These are phyloP conservation scores for Eucalyptus guilfoylei DNA, from an alignment of 345 rosid genomes.

Conservation along the genomic window DNA sequence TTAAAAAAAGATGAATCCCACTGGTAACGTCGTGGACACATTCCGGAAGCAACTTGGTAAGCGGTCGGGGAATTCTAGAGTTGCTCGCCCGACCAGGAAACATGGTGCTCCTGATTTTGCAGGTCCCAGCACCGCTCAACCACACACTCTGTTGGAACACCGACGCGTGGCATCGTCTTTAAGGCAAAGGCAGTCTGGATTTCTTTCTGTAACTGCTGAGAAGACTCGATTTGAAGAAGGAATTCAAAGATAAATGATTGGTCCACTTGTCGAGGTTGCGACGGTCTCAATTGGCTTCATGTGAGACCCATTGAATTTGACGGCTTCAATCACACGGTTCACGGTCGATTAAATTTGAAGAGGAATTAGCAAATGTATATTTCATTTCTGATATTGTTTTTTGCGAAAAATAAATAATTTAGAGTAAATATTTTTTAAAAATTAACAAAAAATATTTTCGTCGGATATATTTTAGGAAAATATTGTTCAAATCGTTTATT, in stretches of 20 bases:
- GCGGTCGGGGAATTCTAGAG: background rate
- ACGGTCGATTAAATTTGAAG: background rate
- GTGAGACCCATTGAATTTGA: background rate
- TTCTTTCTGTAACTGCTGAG: background rate
- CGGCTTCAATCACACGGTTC: background rate
- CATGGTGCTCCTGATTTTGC: background rate
- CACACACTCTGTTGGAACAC: background rate
- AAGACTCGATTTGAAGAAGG: background rate
- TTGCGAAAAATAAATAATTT: background rate
- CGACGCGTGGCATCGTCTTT: background rate
- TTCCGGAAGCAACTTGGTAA: background rate
- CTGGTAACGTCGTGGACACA: background rate
- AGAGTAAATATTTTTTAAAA: background rate
- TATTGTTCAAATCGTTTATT: background rate
- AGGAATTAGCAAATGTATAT: background rate
- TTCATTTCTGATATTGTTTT: background rate
- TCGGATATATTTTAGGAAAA: background rate
- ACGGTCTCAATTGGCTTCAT: background rate
- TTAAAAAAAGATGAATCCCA: background rate
- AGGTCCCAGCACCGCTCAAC: background rate
- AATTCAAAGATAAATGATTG: background rate
- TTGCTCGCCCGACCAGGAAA: background rate
- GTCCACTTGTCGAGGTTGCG: background rate
- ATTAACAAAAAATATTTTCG: too few relatives aligned
- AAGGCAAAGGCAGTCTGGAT: background rate